A percentile compares a stretch with the other conserved stretches of the same genome.
These are phyloP conservation scores for Aspergillus hancockii DNA, from an alignment of 495 filamentous ascomycete species.

Conservation along the genomic window DNA sequence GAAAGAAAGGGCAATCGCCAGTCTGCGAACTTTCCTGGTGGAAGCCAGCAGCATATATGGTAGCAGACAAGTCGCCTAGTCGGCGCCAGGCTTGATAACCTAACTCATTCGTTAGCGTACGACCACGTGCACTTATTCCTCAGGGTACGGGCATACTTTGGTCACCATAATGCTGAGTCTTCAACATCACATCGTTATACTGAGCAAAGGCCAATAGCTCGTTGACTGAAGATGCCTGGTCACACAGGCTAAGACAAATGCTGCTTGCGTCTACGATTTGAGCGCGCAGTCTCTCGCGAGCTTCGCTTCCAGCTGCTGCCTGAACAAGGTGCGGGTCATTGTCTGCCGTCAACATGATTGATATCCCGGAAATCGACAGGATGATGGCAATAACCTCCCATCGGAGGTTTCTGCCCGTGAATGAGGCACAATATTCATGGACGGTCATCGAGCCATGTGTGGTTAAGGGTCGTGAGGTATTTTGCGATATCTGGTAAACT, in stretches of 20 bases:
- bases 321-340: conserved; percentile 35
- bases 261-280: conserved; percentile 43
- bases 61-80: conserved; percentile 51
- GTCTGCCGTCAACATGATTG: conserved; percentile 39
- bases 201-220: conserved; percentile 48
- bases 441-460: conserved; percentile 33
- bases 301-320: conserved; percentile 19
- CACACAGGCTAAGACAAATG: conserved; percentile 48
- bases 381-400: conserved; percentile 62
- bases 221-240: conserved; percentile 49
- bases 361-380: conserved; percentile 48
- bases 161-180: conserved; percentile 52
- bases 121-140: neutral
- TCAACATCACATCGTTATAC: conserved; percentile 44
- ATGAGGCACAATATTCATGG: conserved; percentile 39
- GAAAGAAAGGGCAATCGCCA: conserved; percentile 51
- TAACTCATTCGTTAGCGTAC: conserved; percentile 20
- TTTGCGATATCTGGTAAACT: conserved; percentile 34
- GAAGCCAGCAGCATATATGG: conserved; percentile 58
- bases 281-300: conserved; percentile 34
- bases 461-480: conserved; percentile 32
- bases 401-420: conserved; percentile 53
- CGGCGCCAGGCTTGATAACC: conserved; percentile 55
- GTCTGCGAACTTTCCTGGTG: conserved; percentile 51
- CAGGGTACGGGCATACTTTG: conserved; percentile 41